phyloP scores from a whole-genome alignment of 306 rosid genomes.

The Vigna hirtella region DNA sequence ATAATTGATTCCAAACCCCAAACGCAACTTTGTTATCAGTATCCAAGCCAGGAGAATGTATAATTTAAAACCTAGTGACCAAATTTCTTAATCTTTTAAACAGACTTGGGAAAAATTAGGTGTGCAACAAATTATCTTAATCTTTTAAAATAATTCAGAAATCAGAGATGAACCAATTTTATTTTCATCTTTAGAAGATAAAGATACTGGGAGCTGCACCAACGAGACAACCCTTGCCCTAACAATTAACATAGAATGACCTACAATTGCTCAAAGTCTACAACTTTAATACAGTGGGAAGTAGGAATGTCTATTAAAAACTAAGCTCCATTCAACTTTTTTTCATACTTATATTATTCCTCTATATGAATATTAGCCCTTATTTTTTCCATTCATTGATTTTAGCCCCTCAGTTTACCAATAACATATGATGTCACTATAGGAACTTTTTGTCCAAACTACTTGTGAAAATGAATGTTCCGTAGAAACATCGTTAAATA shows the following conservation, averaged over 20 bases:
- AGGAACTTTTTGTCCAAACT: not conserved
- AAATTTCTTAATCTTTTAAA: not conserved
- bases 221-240: not conserved
- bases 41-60: conserved; percentile 12
- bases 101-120: not conserved
- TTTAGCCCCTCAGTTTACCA: conserved; percentile 3
- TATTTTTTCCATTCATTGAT: not conserved
- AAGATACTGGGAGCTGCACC: not conserved
- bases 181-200: conserved; percentile 8
- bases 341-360: not conserved
- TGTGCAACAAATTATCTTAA: not conserved
- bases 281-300: conserved; percentile 3
- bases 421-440: not conserved
- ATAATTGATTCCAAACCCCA: not conserved
- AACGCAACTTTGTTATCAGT: not conserved
- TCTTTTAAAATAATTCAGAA: not conserved
- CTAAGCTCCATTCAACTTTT: not conserved
- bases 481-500: not conserved
- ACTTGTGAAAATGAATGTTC: not conserved
- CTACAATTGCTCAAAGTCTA: not conserved
- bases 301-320: not conserved
- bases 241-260: not conserved
- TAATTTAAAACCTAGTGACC: not conserved
- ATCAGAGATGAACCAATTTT: not conserved
- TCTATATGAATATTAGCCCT: not conserved